Percentiles rank a stretch among this genome's conserved stretches.
Conservation (phyloP, 352 stramenopile genomes). For the Aphanomyces invadans region DNA sequence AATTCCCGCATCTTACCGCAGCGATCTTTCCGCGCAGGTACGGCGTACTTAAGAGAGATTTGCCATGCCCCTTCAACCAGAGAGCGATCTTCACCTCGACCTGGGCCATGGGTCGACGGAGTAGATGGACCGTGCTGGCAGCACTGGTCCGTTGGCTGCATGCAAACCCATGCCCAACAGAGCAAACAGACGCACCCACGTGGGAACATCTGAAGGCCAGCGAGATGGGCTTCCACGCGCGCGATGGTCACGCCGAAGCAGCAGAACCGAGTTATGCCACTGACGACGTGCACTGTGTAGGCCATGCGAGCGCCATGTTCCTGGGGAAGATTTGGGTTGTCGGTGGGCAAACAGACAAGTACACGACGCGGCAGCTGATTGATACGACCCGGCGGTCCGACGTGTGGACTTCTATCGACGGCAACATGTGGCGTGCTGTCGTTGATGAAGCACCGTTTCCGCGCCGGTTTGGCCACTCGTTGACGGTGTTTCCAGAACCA, state of each 20-base stretch:
- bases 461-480: constrained; percentile 58
- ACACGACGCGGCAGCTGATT: constrained; percentile 70
- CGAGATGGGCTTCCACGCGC: neutral
- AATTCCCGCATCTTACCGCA: no score
- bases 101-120: neutral
- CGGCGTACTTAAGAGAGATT: no score
- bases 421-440: constrained; percentile 46
- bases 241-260: neutral
- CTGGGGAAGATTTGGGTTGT: constrained; percentile 60
- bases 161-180: neutral
- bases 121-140: neutral
- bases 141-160: neutral
- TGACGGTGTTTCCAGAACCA: constrained; percentile 54
- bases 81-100: neutral
- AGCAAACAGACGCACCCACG: constrained; percentile 1
- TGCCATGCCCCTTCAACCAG: no score
- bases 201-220: neutral
- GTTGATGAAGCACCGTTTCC: constrained; percentile 69
- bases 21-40: no score
- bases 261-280: neutral
- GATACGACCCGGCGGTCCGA: constrained; percentile 59
- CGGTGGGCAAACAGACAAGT: constrained; percentile 56
- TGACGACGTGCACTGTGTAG: constrained; percentile 27
- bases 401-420: constrained; percentile 51
- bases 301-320: constrained; percentile 55